phyloP scores from a whole-genome alignment of 352 stramenopile genomes.

The Thalassiosira exigua region DNA sequence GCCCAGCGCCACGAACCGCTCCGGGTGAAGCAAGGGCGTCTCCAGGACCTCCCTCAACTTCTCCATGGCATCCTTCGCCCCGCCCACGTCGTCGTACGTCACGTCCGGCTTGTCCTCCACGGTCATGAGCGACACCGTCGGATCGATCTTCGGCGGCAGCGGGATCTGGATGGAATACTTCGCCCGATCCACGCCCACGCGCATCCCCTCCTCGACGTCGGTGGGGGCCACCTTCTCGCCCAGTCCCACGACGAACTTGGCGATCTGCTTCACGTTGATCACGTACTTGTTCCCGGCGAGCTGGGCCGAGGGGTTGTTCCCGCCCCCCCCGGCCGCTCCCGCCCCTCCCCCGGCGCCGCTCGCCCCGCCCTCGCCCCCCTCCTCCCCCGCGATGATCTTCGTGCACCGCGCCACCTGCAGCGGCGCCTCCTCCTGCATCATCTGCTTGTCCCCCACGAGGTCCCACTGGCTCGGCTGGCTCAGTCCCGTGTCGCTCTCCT shows the following conservation, averaged over 20 bases:
- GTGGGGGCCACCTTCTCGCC: conserved; percentile 98
- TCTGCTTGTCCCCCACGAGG: conserved; percentile 99
- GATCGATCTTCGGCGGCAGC: conserved; percentile 98
- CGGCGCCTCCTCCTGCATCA: conserved; percentile 98
- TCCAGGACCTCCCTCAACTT: conserved; percentile 99
- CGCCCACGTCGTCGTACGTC: conserved; percentile 99
- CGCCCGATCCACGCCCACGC: conserved; percentile 94
- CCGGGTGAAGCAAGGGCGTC: conserved; percentile 96
- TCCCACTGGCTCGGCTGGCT: conserved; percentile 98
- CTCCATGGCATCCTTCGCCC: conserved; percentile 97
- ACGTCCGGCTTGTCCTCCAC: conserved; percentile 99
- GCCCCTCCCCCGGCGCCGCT: conserved; percentile 4
- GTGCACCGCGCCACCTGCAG: conserved; percentile 94
- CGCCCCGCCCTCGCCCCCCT: conserved; percentile 33
- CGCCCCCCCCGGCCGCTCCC: neutral
- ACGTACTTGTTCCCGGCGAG: conserved; percentile 99
- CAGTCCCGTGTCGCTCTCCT: conserved; percentile 99
- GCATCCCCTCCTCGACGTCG: conserved; percentile 99
- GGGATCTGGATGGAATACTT: conserved; percentile 98
- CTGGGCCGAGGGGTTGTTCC: conserved; percentile 88
- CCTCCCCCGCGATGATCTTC: conserved; percentile 85
- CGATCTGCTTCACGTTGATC: conserved; percentile 99
- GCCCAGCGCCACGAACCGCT: conserved; percentile 98
- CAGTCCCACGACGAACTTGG: conserved; percentile 99
- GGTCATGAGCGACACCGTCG: conserved; percentile 96